phyloP scores from a whole-genome alignment of 2,329 filamentous ascomycete genomes.

The Chalaropsis ovoidea region DNA sequence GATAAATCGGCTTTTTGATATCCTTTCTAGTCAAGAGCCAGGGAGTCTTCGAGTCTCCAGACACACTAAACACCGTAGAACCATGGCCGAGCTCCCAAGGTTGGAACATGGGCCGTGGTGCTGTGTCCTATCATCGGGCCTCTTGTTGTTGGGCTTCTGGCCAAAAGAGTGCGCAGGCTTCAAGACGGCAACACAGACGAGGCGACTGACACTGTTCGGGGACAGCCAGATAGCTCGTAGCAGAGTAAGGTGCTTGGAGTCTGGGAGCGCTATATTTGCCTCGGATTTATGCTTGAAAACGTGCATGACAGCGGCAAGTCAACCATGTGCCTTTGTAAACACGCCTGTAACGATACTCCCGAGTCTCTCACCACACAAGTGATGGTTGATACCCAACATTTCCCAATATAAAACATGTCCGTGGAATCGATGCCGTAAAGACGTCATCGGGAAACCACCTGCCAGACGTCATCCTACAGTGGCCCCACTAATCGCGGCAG shows the following conservation, averaged over 20 bases:
- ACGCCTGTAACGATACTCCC: no score
- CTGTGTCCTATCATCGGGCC: slow-evolving; percentile 47
- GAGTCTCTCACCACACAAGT: no score
- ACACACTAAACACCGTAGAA: neutral
- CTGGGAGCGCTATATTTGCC: neutral
- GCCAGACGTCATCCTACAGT: neutral
- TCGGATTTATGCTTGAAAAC: neutral
- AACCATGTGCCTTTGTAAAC: no score
- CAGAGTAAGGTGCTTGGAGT: no score
- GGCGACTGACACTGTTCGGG: neutral
- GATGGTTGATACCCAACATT: no score
- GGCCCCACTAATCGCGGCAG: neutral
- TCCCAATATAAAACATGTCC: no score
- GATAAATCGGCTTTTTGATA: slow-evolving; percentile 64
- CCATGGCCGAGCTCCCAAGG: slow-evolving; percentile 31
- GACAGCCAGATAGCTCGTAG: neutral
- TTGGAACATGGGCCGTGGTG: slow-evolving; percentile 47
- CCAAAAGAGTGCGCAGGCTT: slow-evolving; percentile 32
- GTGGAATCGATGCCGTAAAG: no score
- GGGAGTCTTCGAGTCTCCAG: slow-evolving; percentile 33
- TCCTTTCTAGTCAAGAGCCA: slow-evolving; percentile 53
- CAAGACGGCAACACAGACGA: neutral
- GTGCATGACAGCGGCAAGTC: no score
- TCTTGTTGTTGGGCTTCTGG: slow-evolving; percentile 39
- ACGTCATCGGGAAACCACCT: neutral